Conservation (phyloP, 768 basidiomycete genomes). For the Rossbeevera mucosa region DNA sequence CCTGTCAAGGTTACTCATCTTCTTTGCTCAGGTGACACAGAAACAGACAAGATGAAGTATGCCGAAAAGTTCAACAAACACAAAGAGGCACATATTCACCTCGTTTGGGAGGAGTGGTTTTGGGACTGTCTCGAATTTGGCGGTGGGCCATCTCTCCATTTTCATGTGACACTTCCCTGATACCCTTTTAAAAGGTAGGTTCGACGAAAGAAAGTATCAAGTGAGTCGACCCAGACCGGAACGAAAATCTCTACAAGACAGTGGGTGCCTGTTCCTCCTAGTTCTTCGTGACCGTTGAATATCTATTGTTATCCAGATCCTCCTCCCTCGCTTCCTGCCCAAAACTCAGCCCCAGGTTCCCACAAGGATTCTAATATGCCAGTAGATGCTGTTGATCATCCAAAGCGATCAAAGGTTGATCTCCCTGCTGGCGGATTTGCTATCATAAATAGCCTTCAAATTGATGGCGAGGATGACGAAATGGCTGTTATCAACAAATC, state of each 20-base stretch:
- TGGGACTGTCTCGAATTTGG: constrained; percentile 85
- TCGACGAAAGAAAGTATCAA: constrained; percentile 59
- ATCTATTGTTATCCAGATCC: constrained; percentile 7
- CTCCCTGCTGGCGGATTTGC: constrained; percentile 16
- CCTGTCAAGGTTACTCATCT: constrained; percentile 83
- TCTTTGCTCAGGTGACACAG: constrained; percentile 62
- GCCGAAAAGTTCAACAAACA: constrained; percentile 68
- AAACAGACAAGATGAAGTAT: constrained; percentile 73
- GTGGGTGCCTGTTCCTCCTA: constrained; percentile 9
- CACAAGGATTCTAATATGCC: constrained; percentile 12
- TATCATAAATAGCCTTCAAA: constrained; percentile 17
- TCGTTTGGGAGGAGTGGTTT: constrained; percentile 97
- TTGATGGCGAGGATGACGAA: constrained; percentile 44
- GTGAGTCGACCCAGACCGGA: constrained; percentile 58
- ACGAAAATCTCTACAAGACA: constrained; percentile 35
- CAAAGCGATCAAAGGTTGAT: constrained; percentile 15
- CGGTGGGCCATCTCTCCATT: constrained; percentile 36
- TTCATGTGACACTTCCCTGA: neutral
- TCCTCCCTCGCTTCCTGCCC: constrained; percentile 6
- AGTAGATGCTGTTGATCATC: constrained; percentile 11
- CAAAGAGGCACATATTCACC: constrained; percentile 66
- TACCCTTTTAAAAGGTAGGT: constrained; percentile 42
- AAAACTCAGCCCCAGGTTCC: constrained; percentile 14
- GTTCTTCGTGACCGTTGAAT: neutral
- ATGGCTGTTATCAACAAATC: constrained; percentile 54